Conservation (phyloP, 768 basidiomycete species). For the Tephrocybe rancida region DNA sequence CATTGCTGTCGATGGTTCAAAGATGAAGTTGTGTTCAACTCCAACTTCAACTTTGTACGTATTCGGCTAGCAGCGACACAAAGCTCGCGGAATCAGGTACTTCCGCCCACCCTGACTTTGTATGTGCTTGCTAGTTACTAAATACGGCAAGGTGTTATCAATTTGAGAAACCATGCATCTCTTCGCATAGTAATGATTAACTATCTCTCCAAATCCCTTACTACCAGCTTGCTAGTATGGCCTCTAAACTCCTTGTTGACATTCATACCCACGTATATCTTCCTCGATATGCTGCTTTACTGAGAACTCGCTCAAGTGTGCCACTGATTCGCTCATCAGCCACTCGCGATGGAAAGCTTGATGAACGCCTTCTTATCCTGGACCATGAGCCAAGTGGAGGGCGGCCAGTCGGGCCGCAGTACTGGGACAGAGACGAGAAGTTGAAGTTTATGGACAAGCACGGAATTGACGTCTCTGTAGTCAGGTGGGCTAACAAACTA, state of each 20-base stretch:
- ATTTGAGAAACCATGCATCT: too few relatives aligned
- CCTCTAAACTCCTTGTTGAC: conserved; percentile 61
- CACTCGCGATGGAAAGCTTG: conserved; percentile 45
- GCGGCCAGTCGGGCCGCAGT: conserved; percentile 81
- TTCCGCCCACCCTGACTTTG: conserved; percentile 9
- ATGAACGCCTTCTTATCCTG: conserved; percentile 77
- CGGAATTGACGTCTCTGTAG: conserved; percentile 76
- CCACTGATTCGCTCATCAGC: conserved; percentile 64
- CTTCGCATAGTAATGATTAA: too few relatives aligned
- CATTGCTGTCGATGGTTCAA: conserved; percentile 7
- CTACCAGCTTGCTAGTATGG: too few relatives aligned
- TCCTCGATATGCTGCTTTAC: conserved; percentile 72
- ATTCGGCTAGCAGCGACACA: background rate
- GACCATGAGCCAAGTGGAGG: conserved; percentile 81
- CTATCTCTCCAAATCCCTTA: too few relatives aligned
- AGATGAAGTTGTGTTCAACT: background rate
- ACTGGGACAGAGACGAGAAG: conserved; percentile 79
- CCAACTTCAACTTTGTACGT: background rate
- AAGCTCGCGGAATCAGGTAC: background rate
- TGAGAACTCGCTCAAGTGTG: conserved; percentile 63
- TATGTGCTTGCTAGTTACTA: conserved; percentile 14
- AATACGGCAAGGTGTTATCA: too few relatives aligned
- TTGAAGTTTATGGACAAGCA: conserved; percentile 85
- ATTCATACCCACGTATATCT: conserved; percentile 88
- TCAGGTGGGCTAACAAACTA: conserved; percentile 56